Evolutionary conservation across 179 eudicot species (phyloP).

Genomic region (Heliamphora pulchella): DNA sequence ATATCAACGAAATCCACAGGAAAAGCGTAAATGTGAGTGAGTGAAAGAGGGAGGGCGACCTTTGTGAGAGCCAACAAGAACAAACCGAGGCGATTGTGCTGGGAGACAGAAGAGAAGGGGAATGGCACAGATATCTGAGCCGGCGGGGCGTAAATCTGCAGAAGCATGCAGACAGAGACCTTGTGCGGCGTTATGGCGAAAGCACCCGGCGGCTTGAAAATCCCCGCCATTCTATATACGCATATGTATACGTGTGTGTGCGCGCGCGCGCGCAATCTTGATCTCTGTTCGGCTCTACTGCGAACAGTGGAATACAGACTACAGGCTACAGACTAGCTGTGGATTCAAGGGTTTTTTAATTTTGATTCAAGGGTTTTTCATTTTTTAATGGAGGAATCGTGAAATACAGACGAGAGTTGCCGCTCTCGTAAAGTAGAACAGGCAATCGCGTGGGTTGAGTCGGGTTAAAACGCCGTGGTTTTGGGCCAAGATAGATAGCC

Average conservation of each 20-base stretch:
- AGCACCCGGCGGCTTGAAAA: conserved; percentile 41
- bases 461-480: too few relatives aligned
- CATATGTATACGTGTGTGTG: background rate
- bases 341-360: too few relatives aligned
- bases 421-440: too few relatives aligned
- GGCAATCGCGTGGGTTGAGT: too few relatives aligned
- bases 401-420: too few relatives aligned
- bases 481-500: too few relatives aligned
- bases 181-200: conserved; percentile 81
- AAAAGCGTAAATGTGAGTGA: background rate
- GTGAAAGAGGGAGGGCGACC: conserved; percentile 26
- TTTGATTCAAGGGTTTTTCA: too few relatives aligned
- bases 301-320: too few relatives aligned
- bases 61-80: conserved; percentile 60
- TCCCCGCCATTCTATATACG: conserved; percentile 34
- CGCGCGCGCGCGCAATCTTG: too few relatives aligned
- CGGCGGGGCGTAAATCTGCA: conserved; percentile 76
- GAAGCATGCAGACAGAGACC: conserved; percentile 67
- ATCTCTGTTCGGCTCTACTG: too few relatives aligned
- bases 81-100: conserved; percentile 69
- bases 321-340: too few relatives aligned
- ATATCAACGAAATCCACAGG: background rate
- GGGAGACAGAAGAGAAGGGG: conserved; percentile 62
- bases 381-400: too few relatives aligned
- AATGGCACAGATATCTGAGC: conserved; percentile 51